Evolutionary conservation across 805 yeast genomes (phyloP), one percentile per base, ranked within the genome.

Genomic region (Saccharomyces jurei): DNA sequence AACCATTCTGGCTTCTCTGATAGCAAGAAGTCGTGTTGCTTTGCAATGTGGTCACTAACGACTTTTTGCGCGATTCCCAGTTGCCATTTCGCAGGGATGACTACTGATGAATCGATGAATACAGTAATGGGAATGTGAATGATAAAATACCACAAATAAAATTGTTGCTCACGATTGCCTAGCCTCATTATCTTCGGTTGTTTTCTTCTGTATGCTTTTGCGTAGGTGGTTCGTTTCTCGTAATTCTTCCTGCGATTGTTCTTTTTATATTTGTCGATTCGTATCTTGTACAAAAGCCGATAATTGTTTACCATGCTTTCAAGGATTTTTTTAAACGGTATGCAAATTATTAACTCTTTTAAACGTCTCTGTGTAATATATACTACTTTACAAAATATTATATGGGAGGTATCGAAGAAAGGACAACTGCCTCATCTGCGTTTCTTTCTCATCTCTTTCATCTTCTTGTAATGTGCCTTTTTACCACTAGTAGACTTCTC

Each of bases 71-170:
- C 89, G 46, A 84, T 54, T 4, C 14, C n/a, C 1, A 47, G 51
- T 6, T 66, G 66, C 22, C 77, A 77, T 26, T 71, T 62, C 6
- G 64, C 58, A 0, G 95, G 94, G 17, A 90, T 69, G 3, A 85
- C 84, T 50, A 88, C 78, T 1, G 86, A 75, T 11, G 90, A 80
- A 67, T 91, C 98, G 52, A 92, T 79, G 46, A 87, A 68, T 2
- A 88, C 56, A 0, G 97, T 86, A 63, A 89, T 81, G 13, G 91
- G 86, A 22, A 87, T 78, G 64, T 91, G 97, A 6, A 86, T 52
- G 2, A 85, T 57, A 61, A 80, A 81, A 65, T 81, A 82, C 58
- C 71, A 65, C 56, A 73, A 74, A 64, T 80, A 81, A 60, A 82
- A 77, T 17, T 36, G 44, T 36, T 36, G 44, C 44, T 36, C 44